Base-by-base conservation (phyloP, 306 rosid genomes). In the Malus orientalis region DNA sequence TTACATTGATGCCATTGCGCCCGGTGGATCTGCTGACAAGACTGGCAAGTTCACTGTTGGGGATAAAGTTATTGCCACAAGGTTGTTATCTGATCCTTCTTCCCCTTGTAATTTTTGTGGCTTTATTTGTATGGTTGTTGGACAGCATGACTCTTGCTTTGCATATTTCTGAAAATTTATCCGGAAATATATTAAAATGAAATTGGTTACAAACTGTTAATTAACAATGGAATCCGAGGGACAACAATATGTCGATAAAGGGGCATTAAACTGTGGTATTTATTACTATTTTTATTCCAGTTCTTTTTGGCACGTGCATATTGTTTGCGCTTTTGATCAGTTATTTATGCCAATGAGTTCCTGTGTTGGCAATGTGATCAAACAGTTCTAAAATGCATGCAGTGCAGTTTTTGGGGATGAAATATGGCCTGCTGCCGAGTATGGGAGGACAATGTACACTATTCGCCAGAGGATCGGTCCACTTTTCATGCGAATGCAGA, bases 351-450 rank as follows among this genome's bases (percentile, higher is more conserved):
- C 22, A 42, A 61, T 11, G 44, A 60, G n/a, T 69, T n/a, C 58
- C 38, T 75, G 71, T 67, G 23, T 69, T 82, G 84, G 76, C 40
- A 76, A 74, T 83, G 80, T 87, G 84, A 83, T 82, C 53, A 77
- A 72, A 70, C 66, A 71, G 68, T 70, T 83, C 74, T 68, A 66
- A 80, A 69, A 77, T 77, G 71, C 70, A 74, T 88, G 87, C 96
- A 95, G 99, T 74, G 99, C 99, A 86, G 97, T 92, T 79, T 95
- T 96, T 60, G 98, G 99, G 86, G 90, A 96, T 4, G 99, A 96
- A 76, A 91, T 92, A 79, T 96, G 99, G 97, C 90, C 97, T 64
- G 99, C 99, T 78, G 97, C 97, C 3, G 99, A 92, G 78, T 96
- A 96, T 78, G 99, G 99, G 75, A 87, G 98, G 84, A 96, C 99